Percentiles rank a stretch among this genome's conserved stretches.
Conservation (phyloP, 176 grass and related monocot species). For the Cenchrus fungigraminus region DNA sequence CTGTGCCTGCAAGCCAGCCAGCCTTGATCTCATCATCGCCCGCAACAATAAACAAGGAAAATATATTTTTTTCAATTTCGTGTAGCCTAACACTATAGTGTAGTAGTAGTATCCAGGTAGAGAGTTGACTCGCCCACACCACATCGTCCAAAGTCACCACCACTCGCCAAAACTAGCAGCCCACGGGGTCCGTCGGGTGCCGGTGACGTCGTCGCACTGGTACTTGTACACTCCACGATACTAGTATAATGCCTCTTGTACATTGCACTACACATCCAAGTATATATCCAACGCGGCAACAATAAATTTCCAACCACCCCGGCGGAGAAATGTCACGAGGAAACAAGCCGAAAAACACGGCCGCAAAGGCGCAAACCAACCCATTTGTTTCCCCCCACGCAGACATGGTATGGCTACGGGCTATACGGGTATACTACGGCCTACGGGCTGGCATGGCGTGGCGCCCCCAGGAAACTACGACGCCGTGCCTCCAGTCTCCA, state of each 20-base stretch:
- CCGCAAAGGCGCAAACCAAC: conserved; percentile 33
- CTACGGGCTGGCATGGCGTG: neutral
- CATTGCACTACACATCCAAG: too few species aligned
- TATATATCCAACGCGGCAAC: neutral
- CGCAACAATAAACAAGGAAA: conserved; percentile 14
- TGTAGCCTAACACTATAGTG: neutral
- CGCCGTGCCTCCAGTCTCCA: neutral
- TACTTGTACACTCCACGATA: neutral
- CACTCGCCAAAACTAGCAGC: conserved; percentile 1
- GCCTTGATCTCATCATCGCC: conserved; percentile 20
- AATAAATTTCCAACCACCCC: neutral
- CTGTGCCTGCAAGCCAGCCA: neutral
- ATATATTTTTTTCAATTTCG: neutral
- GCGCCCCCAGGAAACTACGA: neutral
- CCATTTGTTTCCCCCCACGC: conserved; percentile 25
- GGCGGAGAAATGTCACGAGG: neutral
- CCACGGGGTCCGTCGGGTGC: neutral
- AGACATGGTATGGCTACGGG: conserved; percentile 13
- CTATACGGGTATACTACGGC: neutral
- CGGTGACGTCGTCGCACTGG: neutral
- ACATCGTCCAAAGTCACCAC: neutral
- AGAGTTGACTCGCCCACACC: conserved; percentile 33
- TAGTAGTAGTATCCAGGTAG: neutral
- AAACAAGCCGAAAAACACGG: neutral
- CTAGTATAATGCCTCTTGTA: neutral